Conservation (phyloP, 495 filamentous ascomycete genomes). For the Trichoderma asperelloides region DNA sequence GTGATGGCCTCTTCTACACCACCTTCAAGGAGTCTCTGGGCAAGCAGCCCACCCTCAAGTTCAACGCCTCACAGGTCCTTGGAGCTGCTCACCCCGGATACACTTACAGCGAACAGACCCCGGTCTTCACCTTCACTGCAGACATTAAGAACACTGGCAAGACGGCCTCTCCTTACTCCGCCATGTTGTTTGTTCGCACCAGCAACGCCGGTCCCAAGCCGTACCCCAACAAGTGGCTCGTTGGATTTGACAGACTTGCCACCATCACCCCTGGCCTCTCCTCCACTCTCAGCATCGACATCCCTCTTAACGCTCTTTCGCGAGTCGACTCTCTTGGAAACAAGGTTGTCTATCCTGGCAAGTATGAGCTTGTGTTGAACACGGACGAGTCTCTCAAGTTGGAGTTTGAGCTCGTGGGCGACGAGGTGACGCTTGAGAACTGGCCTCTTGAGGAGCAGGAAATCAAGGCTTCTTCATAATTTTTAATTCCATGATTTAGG, state of each 20-base stretch:
- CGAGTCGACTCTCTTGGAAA: constrained; percentile 51
- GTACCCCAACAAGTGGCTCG: constrained; percentile 55
- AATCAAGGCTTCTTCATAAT: neutral
- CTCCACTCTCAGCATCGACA: constrained; percentile 30
- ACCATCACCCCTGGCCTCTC: constrained; percentile 32
- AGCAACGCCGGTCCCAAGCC: constrained; percentile 50
- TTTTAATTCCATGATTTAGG: neutral
- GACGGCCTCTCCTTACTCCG: constrained; percentile 48
- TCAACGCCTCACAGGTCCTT: constrained; percentile 14
- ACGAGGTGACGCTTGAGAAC: neutral
- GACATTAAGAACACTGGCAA: constrained; percentile 44
- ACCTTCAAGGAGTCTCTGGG: constrained; percentile 38
- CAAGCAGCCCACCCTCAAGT: constrained; percentile 23
- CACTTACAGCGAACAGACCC: constrained; percentile 35
- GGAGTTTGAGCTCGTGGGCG: neutral
- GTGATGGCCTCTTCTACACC: constrained; percentile 41
- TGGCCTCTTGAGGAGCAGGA: neutral
- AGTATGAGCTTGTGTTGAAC: constrained; percentile 28
- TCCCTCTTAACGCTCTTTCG: constrained; percentile 50
- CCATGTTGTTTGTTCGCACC: constrained; percentile 42
- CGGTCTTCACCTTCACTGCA: constrained; percentile 30
- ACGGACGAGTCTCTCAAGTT: neutral
- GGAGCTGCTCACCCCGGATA: constrained; percentile 6
- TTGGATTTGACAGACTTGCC: constrained; percentile 48
- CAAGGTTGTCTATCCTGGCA: constrained; percentile 55